These are phyloP conservation scores for Cruciata laevipes DNA, from an alignment of 257 asterid genomes.

Conservation along the genomic window DNA sequence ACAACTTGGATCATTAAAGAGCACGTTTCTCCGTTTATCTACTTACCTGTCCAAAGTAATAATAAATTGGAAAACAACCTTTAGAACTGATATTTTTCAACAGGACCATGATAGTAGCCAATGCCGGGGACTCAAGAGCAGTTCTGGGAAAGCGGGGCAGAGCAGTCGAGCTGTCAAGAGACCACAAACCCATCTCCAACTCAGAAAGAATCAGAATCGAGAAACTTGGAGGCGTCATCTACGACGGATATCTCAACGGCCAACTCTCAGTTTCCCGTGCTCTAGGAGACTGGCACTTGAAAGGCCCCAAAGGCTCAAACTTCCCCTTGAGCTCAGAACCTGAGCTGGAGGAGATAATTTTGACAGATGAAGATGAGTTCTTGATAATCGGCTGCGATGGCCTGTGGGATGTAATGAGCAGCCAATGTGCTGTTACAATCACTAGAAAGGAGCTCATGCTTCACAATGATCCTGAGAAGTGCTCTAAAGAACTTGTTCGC, in stretches of 20 bases:
- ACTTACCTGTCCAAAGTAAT: not conserved
- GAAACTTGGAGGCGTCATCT: conserved; percentile 66
- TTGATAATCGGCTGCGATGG: conserved; percentile 85
- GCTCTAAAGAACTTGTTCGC: conserved; percentile 54
- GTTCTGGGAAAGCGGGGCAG: conserved; percentile 79
- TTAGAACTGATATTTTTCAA: conserved; percentile 1
- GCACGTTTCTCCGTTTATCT: not conserved
- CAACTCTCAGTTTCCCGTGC: conserved; percentile 88
- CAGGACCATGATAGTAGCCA: conserved; percentile 70
- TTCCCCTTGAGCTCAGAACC: conserved; percentile 72
- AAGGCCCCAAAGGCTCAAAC: conserved; percentile 66
- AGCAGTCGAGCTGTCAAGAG: conserved; percentile 71
- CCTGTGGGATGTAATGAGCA: conserved; percentile 90
- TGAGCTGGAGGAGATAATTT: conserved; percentile 54
- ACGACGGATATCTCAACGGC: conserved; percentile 85
- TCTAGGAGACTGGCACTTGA: conserved; percentile 88
- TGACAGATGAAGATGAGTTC: conserved; percentile 79
- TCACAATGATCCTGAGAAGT: conserved; percentile 69
- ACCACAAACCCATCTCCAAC: conserved; percentile 73
- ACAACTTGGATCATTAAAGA: not conserved
- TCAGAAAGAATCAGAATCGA: conserved; percentile 68
- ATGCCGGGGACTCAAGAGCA: conserved; percentile 88
- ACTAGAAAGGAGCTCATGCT: conserved; percentile 74
- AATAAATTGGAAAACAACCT: not conserved
- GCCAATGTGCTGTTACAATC: conserved; percentile 77